These are phyloP conservation scores for Acanthamoeba lugdunensis DNA, from an alignment of 208 protist species.

Conservation along the genomic window DNA sequence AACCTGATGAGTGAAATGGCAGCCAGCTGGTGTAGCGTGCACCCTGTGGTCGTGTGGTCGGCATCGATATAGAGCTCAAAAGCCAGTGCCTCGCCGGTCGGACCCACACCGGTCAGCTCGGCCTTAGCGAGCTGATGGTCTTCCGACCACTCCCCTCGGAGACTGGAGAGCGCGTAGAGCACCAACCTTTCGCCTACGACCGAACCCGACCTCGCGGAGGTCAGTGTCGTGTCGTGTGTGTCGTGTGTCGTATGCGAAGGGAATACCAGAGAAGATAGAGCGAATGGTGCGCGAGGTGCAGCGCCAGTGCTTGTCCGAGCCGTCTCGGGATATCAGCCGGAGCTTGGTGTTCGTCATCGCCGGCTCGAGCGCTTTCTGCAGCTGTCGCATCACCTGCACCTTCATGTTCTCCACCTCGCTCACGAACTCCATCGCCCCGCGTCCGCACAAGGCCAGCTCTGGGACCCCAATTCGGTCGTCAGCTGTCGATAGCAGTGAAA, in stretches of 20 bases:
- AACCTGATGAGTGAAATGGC: conserved; percentile 5
- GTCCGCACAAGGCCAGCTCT: conserved; percentile 40
- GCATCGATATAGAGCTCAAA: neutral
- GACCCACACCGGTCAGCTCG: neutral
- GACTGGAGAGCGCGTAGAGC: neutral
- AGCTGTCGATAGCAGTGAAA: neutral
- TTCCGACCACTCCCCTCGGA: neutral
- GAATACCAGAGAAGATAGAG: neutral
- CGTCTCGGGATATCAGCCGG: neutral
- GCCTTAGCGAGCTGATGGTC: neutral
- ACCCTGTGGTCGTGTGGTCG: neutral
- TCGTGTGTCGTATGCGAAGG: neutral
- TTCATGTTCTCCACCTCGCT: neutral
- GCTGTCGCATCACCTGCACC: neutral
- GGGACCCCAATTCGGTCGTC: conserved; percentile 58
- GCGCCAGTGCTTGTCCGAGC: conserved; percentile 16
- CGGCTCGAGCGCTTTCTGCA: neutral
- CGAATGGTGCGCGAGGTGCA: neutral
- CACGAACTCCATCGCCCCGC: neutral
- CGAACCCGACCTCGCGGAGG: neutral
- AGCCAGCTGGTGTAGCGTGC: neutral
- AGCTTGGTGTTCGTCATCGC: neutral
- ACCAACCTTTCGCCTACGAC: neutral
- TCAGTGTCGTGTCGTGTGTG: too few species aligned
- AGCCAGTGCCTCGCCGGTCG: neutral